Evolutionary conservation across 2,329 filamentous ascomycete species (phyloP).

Genomic region (Penicillium corylophilum): DNA sequence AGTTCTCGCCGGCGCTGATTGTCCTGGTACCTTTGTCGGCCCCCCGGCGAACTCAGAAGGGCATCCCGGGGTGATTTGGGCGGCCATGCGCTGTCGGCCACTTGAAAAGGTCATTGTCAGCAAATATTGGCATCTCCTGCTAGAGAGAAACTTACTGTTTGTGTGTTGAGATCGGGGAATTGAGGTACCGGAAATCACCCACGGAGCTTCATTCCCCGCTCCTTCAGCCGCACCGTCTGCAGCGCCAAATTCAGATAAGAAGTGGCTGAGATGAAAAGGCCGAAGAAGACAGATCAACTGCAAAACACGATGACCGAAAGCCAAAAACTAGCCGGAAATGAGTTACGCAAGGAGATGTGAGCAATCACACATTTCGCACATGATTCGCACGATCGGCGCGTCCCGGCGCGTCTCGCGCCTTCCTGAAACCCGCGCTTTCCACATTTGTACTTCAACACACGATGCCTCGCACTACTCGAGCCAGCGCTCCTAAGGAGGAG

Average conservation of each 20-base stretch:
- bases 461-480: slow-evolving; percentile 36
- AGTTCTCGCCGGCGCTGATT: slow-evolving; percentile 66
- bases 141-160: slow-evolving; percentile 11
- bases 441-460: slow-evolving; percentile 13
- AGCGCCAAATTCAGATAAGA: background rate
- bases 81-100: slow-evolving; percentile 57
- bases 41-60: slow-evolving; percentile 69
- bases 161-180: slow-evolving; percentile 3
- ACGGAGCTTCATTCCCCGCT: slow-evolving; percentile 20
- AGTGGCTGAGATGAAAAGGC: background rate
- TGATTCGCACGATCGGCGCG: slow-evolving; percentile 25
- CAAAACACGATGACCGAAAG: background rate
- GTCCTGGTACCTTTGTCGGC: slow-evolving; percentile 71
- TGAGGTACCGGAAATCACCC: slow-evolving; percentile 9
- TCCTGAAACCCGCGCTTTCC: slow-evolving; percentile 10
- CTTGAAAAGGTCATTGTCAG: slow-evolving; percentile 19
- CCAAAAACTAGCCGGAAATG: background rate
- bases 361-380: slow-evolving; percentile 16
- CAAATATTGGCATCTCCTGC: background rate
- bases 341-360: slow-evolving; percentile 18
- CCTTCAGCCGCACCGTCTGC: slow-evolving; percentile 14
- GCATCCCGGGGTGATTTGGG: slow-evolving; percentile 63
- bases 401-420: slow-evolving; percentile 30
- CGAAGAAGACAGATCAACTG: background rate
- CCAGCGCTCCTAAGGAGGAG: slow-evolving; percentile 20